Conservation (phyloP, 306 rosid genomes). For the Glycine tomentella region DNA sequence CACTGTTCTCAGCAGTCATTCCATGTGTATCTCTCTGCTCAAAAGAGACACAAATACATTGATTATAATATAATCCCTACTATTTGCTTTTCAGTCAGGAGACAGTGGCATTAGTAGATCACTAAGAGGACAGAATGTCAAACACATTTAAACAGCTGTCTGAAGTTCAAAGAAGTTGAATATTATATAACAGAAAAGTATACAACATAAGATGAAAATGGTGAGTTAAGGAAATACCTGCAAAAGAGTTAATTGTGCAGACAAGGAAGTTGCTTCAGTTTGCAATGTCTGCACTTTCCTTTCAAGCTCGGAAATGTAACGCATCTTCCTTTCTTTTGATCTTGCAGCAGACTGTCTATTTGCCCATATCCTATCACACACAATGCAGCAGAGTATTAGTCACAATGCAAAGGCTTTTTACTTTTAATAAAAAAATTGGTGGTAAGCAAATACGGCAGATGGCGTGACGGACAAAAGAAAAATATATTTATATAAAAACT, state of each 20-base stretch:
- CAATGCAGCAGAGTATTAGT: constrained; percentile 21
- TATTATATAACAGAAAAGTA: background rate
- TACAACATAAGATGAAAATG: background rate
- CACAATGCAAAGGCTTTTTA: background rate
- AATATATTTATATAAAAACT: too few relatives aligned
- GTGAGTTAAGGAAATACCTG: constrained; percentile 58
- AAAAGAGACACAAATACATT: constrained; percentile 22
- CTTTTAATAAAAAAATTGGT: background rate
- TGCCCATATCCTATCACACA: constrained; percentile 80
- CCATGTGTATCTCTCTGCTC: constrained; percentile 80
- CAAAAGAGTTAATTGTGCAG: constrained; percentile 79
- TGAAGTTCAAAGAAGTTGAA: constrained; percentile 24
- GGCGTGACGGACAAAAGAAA: too few relatives aligned
- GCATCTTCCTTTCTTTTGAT: constrained; percentile 92
- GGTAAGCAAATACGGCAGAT: background rate
- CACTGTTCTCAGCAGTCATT: constrained; percentile 72
- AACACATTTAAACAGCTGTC: background rate
- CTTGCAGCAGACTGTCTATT: constrained; percentile 96
- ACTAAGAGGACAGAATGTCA: background rate
- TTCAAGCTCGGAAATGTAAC: constrained; percentile 88
- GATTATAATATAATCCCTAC: background rate
- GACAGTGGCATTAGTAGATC: constrained; percentile 25
- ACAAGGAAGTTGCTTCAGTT: constrained; percentile 88
- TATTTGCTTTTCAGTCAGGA: background rate
- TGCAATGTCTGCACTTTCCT: constrained; percentile 85